These are phyloP conservation scores for Acacia pycnantha DNA, from an alignment of 331 rosid genomes.

Conservation along the genomic window DNA sequence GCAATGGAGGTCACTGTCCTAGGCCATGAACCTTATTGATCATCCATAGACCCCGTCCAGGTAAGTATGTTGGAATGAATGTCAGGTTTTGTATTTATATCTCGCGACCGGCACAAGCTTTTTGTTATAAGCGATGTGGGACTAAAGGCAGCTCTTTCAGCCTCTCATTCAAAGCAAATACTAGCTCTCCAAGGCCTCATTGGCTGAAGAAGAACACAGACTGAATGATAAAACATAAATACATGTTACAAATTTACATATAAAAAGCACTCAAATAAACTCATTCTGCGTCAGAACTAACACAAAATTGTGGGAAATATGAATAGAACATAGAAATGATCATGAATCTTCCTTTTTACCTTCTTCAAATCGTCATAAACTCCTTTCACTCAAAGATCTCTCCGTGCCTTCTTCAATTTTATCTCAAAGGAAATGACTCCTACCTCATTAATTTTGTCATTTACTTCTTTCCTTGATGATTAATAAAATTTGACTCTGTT, in stretches of 20 bases:
- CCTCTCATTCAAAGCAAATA: neutral
- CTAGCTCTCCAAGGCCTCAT: neutral
- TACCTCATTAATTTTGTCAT: constrained; percentile 47
- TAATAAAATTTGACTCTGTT: too few relatives aligned
- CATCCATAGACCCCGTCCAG: constrained; percentile 1
- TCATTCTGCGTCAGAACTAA: neutral
- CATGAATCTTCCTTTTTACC: constrained; percentile 12
- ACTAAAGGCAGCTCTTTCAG: neutral
- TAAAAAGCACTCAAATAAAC: neutral
- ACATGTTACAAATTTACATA: neutral
- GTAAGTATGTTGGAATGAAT: neutral
- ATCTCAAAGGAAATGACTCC: constrained; percentile 36
- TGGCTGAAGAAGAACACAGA: neutral
- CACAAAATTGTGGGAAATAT: neutral
- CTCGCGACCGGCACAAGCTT: too few relatives aligned
- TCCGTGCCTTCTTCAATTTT: constrained; percentile 54
- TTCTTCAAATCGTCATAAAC: constrained; percentile 39
- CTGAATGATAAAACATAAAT: neutral
- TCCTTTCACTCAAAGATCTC: constrained; percentile 37
- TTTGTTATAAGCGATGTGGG: neutral
- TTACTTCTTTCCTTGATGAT: constrained; percentile 29
- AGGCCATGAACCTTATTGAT: neutral
- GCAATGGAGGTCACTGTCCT: neutral
- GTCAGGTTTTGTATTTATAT: neutral
- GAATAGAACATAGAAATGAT: neutral